Evolutionary conservation across 306 rosid species (phyloP), one percentile per base, ranked within the genome.

Genomic region (Acacia acuminata): DNA sequence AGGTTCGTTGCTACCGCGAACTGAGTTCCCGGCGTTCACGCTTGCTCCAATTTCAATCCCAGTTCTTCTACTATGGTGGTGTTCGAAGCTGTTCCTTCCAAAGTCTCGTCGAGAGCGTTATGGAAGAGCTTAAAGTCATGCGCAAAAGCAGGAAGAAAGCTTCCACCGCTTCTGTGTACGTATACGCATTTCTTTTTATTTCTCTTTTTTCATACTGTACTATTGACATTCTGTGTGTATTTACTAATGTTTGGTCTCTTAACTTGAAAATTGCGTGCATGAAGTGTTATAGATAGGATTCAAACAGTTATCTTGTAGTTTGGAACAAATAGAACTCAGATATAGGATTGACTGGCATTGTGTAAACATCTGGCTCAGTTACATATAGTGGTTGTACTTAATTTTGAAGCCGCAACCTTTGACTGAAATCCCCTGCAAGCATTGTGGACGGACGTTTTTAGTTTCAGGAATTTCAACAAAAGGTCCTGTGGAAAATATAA

Each of bases 121-220:
- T 92, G 85, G 92, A 92, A 72, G 98, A 92, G 87, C 93, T 93
- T 40, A 79, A 73, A 10, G 65, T 84, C 76, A 55, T 73, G 60
- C 96, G 92, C 64, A 70, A 77, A 58, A 85, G 86, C 74, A 77
- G 87, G 72, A 83, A 85, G 76, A 83, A 79, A 83, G 88, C 87
- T 34, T 82, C 87, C 77, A 84, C 93, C 14, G 75, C 89, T 58
- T 81, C 96, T 67, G 89, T 77, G 99, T 94, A 86, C 42, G 43
- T 79, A n/a, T 71, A 14, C 40, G 12, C 36, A 12, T 77, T 44
- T 65, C 4, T 30, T 36, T 55, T 13, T 45, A 12, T 24, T 51
- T 73, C 56, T 66, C 42, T 48, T 11, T 13, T 77, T 13, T 64
- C 3, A 19, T 45, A 4, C 3, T 78, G 16, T 19, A 76, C 38